phyloP scores from a whole-genome alignment of 75 land plant genomes.

The Larix kaempferi region DNA sequence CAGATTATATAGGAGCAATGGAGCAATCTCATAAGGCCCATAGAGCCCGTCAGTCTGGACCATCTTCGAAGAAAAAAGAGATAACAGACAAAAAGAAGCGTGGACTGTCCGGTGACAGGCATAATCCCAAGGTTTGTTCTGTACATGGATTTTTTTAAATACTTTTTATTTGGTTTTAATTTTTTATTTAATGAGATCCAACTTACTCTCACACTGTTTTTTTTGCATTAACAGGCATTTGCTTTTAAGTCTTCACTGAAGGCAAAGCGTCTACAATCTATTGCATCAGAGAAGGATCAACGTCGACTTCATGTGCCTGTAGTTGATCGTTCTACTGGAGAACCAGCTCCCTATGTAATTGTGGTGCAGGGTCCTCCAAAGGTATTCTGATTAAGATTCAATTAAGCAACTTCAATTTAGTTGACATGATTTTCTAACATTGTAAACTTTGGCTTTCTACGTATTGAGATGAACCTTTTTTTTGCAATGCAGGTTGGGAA shows the following conservation, averaged over 20 bases:
- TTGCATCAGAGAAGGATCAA: conserved; percentile 87
- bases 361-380: conserved; percentile 99
- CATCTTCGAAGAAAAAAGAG: conserved; percentile 41
- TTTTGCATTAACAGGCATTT: conserved; percentile 72
- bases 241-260: conserved; percentile 80
- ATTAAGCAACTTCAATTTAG: not conserved
- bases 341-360: conserved; percentile 90
- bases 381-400: conserved; percentile 31
- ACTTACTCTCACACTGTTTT: not conserved
- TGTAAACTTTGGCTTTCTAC: not conserved
- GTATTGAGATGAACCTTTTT: not conserved
- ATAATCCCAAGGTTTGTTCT: conserved; percentile 33
- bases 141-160: too few relatives aligned
- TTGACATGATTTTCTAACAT: not conserved
- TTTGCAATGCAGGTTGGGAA: conserved; percentile 85
- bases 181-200: too few relatives aligned
- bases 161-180: too few relatives aligned
- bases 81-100: conserved; percentile 38
- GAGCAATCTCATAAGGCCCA: conserved; percentile 53
- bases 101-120: conserved; percentile 18
- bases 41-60: conserved; percentile 39
- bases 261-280: conserved; percentile 85
- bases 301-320: conserved; percentile 85
- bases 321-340: conserved; percentile 80
- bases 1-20: not conserved